Evolutionary conservation across 2,329 filamentous ascomycete genomes (phyloP).

Genomic region (Colletotrichum horii): DNA sequence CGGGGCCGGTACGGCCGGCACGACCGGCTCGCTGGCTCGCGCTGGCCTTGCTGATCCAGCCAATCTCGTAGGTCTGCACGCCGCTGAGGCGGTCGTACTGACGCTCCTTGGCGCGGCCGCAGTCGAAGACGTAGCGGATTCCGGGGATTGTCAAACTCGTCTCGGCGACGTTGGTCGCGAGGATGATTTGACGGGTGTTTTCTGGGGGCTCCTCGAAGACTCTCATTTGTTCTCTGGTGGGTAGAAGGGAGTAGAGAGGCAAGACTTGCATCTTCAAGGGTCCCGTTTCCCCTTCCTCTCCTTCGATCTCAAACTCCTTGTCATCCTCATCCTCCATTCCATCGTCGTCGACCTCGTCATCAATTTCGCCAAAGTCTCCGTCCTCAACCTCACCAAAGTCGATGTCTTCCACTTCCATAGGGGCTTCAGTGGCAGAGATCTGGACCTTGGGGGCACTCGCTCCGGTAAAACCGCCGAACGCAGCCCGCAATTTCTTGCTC

Average conservation of each 20-base stretch:
- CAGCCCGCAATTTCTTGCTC: constrained; percentile 77
- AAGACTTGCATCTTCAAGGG: constrained; percentile 80
- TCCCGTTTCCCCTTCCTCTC: constrained; percentile 65
- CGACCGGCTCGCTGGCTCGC: constrained; percentile 90
- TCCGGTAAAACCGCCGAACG: constrained; percentile 63
- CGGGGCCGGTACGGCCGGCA: constrained; percentile 92
- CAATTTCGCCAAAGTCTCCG: constrained; percentile 62
- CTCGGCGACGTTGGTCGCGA: constrained; percentile 96
- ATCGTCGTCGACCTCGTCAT: constrained; percentile 63
- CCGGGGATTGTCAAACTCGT: constrained; percentile 97
- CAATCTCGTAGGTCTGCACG: constrained; percentile 93
- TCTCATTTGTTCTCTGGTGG: constrained; percentile 86
- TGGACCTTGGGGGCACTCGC: constrained; percentile 70
- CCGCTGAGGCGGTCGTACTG: constrained; percentile 87
- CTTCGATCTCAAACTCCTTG: constrained; percentile 72
- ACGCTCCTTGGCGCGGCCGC: constrained; percentile 89
- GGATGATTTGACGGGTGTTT: constrained; percentile 81
- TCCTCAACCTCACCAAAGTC: constrained; percentile 78
- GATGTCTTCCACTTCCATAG: constrained; percentile 84
- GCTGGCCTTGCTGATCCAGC: constrained; percentile 97
- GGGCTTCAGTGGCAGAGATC: constrained; percentile 77
- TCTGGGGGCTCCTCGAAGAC: constrained; percentile 89
- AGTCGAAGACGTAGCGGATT: constrained; percentile 94
- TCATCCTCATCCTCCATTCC: constrained; percentile 58
- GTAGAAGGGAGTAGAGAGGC: constrained; percentile 92